Base-by-base conservation (phyloP, 2,329 filamentous ascomycete genomes). In the Epichloe gansuensis region DNA sequence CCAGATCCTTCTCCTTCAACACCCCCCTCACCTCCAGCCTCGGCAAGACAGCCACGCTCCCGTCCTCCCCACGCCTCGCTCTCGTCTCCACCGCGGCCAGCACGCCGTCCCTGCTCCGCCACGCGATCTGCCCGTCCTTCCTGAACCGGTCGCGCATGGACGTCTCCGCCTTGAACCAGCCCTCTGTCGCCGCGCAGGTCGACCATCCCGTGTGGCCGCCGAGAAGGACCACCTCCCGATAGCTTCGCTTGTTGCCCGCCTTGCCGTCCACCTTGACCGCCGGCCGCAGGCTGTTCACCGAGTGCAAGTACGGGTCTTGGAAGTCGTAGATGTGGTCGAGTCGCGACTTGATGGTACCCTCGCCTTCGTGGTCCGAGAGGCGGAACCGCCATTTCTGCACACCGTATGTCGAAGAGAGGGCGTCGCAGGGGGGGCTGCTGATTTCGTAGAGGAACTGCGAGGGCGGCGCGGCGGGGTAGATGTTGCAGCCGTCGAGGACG, bases 251-350 rank as follows among this genome's bases (percentile, higher is more conserved):
- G 4, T 52, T 56, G 36, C 53, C 58, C 1, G 55, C 55, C 27
- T 58, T 54, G 6, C 62, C 63, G 1, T 52, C 40, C 12, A 65
- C 54, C 2, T 36, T 41, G 1, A 62, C 34, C 4, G 58, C 60
- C 1, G 53, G 51, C 15, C 50, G 53, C n/a, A 51, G 46, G 40
- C 23, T 21, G 31, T 34, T n/a, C n/a, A 40, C 21, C 11, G 46
- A 36, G 40, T 45, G 35, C 36, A 13, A 15, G 27, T 4, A 36
- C 27, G 15, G n/a, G 15, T 51, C n/a, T 4, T 58, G 53, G 41
- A 65, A 57, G 44, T 63, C 61, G 41, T 65, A 65, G 11, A 64
- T 64, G 47, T 65, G 63, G 13, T 64, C 59, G 4, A 57, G 54
- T 2, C 58, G 56, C 4, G 56, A 57, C 13, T 55, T 56, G 4